A percentile compares a stretch with the other conserved stretches of the same genome.
Evolutionary conservation across 148 eudicot species (phyloP).

Genomic region (Rhododendron ovatum): DNA sequence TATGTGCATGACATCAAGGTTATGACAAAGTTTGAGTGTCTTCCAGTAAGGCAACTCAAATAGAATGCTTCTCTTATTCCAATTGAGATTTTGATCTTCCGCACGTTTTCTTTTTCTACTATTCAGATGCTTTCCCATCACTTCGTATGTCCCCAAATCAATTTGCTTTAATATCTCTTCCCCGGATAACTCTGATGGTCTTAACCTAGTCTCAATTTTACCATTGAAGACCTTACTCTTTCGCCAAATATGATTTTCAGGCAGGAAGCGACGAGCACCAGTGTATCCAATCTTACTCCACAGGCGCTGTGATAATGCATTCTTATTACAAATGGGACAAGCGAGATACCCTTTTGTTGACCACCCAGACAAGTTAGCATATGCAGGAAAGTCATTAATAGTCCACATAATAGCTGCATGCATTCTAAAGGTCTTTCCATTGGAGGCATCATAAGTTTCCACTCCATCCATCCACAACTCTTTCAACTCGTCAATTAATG

Average conservation of each 20-base stretch:
- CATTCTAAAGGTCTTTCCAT: not conserved
- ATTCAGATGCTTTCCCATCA: not conserved
- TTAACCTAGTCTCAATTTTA: not conserved
- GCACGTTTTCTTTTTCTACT: not conserved
- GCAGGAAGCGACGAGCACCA: not conserved
- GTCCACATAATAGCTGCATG: not conserved
- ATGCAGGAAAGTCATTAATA: not conserved
- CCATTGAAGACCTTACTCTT: not conserved
- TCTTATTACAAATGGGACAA: not conserved
- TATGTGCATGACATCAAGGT: not conserved
- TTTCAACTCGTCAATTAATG: not conserved
- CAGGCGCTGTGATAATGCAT: not conserved
- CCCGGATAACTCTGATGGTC: not conserved
- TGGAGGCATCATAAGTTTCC: not conserved
- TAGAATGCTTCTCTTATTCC: not conserved
- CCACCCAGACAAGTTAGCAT: not conserved
- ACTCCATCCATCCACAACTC: not conserved
- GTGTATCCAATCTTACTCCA: not conserved
- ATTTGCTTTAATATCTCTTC: not conserved
- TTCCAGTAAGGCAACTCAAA: not conserved
- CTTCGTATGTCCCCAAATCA: too few relatives aligned
- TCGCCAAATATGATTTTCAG: not conserved
- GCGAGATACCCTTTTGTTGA: not conserved
- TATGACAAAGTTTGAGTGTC: not conserved
- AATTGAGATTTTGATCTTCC: not conserved